Percentiles rank a stretch among this genome's conserved stretches.
phyloP scores from a whole-genome alignment of 1,284 basidiomycete genomes.

The Lignosus rhinocerotis region DNA sequence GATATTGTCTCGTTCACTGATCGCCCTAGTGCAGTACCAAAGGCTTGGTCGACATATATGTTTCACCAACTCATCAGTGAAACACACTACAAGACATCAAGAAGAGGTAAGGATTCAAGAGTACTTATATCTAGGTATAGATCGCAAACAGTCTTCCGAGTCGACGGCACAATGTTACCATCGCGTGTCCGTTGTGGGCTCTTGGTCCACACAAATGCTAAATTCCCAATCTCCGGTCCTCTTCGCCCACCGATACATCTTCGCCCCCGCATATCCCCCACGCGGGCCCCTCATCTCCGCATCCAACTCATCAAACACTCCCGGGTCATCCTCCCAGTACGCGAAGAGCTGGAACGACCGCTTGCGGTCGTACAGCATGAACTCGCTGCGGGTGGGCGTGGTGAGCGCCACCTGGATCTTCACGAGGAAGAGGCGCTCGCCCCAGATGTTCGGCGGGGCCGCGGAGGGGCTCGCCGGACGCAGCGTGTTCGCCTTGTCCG shows the following conservation, averaged over 20 bases:
- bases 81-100: too few relatives aligned
- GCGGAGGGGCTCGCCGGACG: neutral
- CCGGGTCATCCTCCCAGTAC: slow-evolving; percentile 11
- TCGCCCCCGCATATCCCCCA: slow-evolving; percentile 23
- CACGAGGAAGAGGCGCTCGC: slow-evolving; percentile 39
- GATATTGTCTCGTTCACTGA: too few relatives aligned
- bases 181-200: slow-evolving; percentile 18
- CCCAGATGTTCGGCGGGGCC: slow-evolving; percentile 36
- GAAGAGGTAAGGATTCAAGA: too few relatives aligned
- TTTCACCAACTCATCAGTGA: too few relatives aligned
- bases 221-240: slow-evolving; percentile 30
- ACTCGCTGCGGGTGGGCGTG: slow-evolving; percentile 6
- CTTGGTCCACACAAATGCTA: slow-evolving; percentile 29
- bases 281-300: slow-evolving; percentile 22
- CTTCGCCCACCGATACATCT: slow-evolving; percentile 37
- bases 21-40: too few relatives aligned
- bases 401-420: slow-evolving; percentile 37
- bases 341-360: slow-evolving; percentile 38
- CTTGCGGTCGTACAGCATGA: slow-evolving; percentile 44
- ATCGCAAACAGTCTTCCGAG: too few relatives aligned
- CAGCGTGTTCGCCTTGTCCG: neutral
- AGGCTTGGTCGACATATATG: too few relatives aligned
- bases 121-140: too few relatives aligned
- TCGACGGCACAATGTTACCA: slow-evolving; percentile 13
- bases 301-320: slow-evolving; percentile 19